Conservation (phyloP, 2,329 filamentous ascomycete species). For the Pseudodiploospora longispora region DNA sequence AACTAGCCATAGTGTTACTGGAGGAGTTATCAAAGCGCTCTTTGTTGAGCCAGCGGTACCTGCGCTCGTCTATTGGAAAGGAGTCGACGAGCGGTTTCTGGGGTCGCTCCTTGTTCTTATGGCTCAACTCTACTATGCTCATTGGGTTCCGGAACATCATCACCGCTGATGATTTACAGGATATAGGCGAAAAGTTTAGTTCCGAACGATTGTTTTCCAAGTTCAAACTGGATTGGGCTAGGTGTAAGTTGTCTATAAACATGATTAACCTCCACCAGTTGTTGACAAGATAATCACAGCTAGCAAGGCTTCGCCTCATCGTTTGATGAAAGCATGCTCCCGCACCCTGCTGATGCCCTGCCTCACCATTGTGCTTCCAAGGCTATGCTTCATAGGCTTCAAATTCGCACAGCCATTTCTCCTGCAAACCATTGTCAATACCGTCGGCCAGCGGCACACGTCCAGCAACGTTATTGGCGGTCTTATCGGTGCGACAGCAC, state of each 20-base stretch:
- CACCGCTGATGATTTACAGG: slow-evolving; percentile 21
- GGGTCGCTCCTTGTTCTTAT: slow-evolving; percentile 18
- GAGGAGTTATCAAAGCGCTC: slow-evolving; percentile 22
- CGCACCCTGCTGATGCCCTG: too few species aligned
- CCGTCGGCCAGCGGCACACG: slow-evolving; percentile 14
- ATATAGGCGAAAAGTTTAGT: slow-evolving; percentile 12
- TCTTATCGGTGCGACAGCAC: slow-evolving; percentile 29
- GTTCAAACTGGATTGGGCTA: neutral
- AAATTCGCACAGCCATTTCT: slow-evolving; percentile 33
- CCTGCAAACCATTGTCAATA: slow-evolving; percentile 21
- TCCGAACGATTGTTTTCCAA: slow-evolving; percentile 2
- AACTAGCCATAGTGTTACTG: slow-evolving; percentile 24
- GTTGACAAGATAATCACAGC: too few species aligned
- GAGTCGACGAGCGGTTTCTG: slow-evolving; percentile 18
- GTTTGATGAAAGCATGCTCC: too few species aligned
- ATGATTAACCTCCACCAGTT: too few species aligned
- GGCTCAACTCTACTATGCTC: slow-evolving; percentile 19
- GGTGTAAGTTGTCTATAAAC: neutral
- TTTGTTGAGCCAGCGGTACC: neutral
- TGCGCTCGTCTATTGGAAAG: neutral
- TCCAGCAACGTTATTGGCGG: slow-evolving; percentile 18
- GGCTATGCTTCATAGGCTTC: slow-evolving; percentile 23
- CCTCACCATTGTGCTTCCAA: slow-evolving; percentile 12
- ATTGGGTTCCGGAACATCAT: slow-evolving; percentile 24
- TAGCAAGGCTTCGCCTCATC: too few species aligned